Evolutionary conservation across 306 rosid genomes (phyloP).

Genomic region (Pueraria montana): DNA sequence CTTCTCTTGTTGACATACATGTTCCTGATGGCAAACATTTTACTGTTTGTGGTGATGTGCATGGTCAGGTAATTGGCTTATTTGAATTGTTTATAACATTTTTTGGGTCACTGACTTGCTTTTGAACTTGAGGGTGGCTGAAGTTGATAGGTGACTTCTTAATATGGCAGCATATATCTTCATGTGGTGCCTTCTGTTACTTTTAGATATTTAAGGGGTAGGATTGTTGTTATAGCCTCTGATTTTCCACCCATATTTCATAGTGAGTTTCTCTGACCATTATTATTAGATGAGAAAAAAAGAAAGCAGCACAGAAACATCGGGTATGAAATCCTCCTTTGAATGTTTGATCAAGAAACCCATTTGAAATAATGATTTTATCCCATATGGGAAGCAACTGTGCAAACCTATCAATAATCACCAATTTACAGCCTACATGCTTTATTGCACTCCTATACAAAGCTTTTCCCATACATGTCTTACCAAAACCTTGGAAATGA

Average conservation of each 20-base stretch:
- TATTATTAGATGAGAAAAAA: no score
- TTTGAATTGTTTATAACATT: slow-evolving; percentile 33
- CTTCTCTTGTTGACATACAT: slow-evolving; percentile 89
- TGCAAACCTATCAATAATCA: neutral
- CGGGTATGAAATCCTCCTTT: no score
- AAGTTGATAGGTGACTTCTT: slow-evolving; percentile 31
- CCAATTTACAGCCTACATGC: slow-evolving; percentile 4
- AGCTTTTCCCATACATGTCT: neutral
- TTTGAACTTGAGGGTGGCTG: slow-evolving; percentile 15
- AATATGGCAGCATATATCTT: slow-evolving; percentile 6
- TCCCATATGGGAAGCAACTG: neutral
- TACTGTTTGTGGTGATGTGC: slow-evolving; percentile 99
- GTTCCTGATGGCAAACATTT: slow-evolving; percentile 84
- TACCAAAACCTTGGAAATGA: neutral
- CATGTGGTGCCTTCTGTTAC: slow-evolving; percentile 4
- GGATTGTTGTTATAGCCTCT: no score
- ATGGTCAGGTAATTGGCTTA: slow-evolving; percentile 86
- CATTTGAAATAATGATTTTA: slow-evolving; percentile 1
- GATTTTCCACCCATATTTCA: no score
- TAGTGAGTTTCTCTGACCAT: no score
- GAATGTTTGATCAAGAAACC: no score
- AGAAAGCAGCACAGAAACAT: no score
- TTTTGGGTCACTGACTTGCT: slow-evolving; percentile 27
- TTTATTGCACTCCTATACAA: neutral
- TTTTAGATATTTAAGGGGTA: no score